A percentile compares a stretch with the other conserved stretches of the same genome.
These are phyloP conservation scores for Pharus latifolius DNA, from an alignment of 176 grass and related monocot genomes.

Conservation along the genomic window DNA sequence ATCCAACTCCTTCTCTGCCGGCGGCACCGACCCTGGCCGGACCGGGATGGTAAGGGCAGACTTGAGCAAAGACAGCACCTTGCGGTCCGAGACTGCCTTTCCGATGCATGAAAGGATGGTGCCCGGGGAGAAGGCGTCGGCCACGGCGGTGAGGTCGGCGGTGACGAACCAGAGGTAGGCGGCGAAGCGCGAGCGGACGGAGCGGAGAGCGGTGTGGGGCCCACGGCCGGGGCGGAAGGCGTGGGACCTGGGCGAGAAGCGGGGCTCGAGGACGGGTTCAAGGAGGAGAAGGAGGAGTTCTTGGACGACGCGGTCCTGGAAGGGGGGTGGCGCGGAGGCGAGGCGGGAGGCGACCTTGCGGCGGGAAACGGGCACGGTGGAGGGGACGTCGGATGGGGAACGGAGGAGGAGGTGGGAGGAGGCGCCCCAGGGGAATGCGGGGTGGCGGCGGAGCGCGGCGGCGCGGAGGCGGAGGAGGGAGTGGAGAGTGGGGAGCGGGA, in stretches of 20 bases:
- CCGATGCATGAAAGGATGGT: constrained; percentile 53
- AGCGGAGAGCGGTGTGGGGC: constrained; percentile 74
- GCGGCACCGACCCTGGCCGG: constrained; percentile 29
- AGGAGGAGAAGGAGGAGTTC: constrained; percentile 83
- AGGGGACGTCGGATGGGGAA: constrained; percentile 57
- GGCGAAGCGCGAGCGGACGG: constrained; percentile 69
- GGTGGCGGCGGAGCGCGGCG: constrained; percentile 39
- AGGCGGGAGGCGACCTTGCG: constrained; percentile 62
- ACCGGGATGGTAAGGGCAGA: constrained; percentile 47
- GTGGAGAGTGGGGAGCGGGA: constrained; percentile 57
- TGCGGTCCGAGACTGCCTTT: constrained; percentile 53
- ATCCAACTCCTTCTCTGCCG: constrained; percentile 28
- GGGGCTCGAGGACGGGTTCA: constrained; percentile 75
- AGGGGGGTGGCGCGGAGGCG: constrained; percentile 48
- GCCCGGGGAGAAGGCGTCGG: constrained; percentile 34
- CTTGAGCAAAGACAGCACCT: constrained; percentile 72
- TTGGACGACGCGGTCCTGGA: constrained; percentile 79
- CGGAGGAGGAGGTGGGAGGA: constrained; percentile 66
- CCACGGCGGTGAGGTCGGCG: constrained; percentile 56
- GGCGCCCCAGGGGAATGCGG: constrained; percentile 69
- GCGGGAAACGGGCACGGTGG: constrained; percentile 59
- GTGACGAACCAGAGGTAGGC: constrained; percentile 92
- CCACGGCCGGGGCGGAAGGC: constrained; percentile 73
- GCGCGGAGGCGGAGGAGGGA: constrained; percentile 64
- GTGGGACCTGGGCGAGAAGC: constrained; percentile 83